These are phyloP conservation scores for Botrytis galanthina DNA, from an alignment of 2,329 filamentous ascomycete species.

Conservation along the genomic window DNA sequence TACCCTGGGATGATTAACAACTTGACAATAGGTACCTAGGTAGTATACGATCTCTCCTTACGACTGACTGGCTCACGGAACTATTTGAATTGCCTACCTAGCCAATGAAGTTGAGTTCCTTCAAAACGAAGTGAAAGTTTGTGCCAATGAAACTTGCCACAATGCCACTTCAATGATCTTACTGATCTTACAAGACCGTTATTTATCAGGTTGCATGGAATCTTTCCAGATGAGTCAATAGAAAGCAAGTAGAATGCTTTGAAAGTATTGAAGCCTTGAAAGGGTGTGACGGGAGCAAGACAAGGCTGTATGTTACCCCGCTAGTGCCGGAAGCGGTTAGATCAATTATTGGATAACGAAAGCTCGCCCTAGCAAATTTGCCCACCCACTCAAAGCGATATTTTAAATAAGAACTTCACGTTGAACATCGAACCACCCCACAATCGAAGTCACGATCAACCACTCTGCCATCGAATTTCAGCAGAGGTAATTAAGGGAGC, in stretches of 20 bases:
- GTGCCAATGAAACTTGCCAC: not conserved
- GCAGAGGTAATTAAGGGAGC: slow-evolving; percentile 8
- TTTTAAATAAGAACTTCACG: slow-evolving; percentile 20
- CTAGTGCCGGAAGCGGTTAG: slow-evolving; percentile 16
- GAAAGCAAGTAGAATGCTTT: not conserved
- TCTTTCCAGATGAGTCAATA: not conserved
- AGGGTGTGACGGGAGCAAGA: not conserved
- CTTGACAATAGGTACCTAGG: not conserved
- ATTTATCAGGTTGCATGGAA: too few species aligned
- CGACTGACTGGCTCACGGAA: not conserved
- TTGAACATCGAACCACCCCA: slow-evolving; percentile 17
- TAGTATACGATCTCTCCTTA: not conserved
- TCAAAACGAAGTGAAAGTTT: not conserved
- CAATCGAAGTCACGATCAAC: slow-evolving; percentile 17
- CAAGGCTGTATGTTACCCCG: not conserved
- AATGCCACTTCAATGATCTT: not conserved
- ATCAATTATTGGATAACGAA: slow-evolving; percentile 2
- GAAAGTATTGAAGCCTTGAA: not conserved
- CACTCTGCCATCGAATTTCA: slow-evolving; percentile 12
- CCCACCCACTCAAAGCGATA: slow-evolving; percentile 23
- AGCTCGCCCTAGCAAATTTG: slow-evolving; percentile 21
- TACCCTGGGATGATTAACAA: not conserved
- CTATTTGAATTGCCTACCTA: not conserved
- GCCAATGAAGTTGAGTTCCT: not conserved
- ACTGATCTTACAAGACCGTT: not conserved